Base-by-base conservation (phyloP, 2,329 filamentous ascomycete genomes). In the Neofusicoccum ribis region DNA sequence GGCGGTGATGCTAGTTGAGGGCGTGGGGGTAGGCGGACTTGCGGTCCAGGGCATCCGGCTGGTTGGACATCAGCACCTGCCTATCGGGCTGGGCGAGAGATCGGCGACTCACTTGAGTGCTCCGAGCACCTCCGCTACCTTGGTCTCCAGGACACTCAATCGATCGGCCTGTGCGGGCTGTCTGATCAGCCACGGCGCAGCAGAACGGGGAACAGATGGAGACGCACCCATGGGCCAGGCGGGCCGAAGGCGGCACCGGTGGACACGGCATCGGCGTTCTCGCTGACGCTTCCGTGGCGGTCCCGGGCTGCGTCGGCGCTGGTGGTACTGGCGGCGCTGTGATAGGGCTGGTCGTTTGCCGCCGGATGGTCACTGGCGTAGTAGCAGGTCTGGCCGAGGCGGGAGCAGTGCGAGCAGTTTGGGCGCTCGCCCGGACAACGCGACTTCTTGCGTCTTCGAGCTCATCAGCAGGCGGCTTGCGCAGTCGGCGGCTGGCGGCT, bases 351-450 rank as follows among this genome's bases (percentile, higher is more conserved):
- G n/a, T 49, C 63, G 23, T 9, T 39, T 3, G 54, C 63, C 9
- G 54, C 63, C 7, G 77, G 77, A 70, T 84, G 84, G 14, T 76
- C 71, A 67, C 37, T 23, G 43, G 56, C 56, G 27, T 60, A 60
- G 43, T 60, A 60, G 31, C 83, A 85, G 66, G 70, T 70, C 69
- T 84, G 82, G 5, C 78, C 76, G 36, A 84, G 73, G n/a, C 83
- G 78, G 37, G 78, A 74, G 71, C 83, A 85, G 60, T 82, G 77
- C 1, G 82, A 83, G 69, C 83, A 85, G 0, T 76, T 69, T 0
- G 83, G 83, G 64, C 81, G 78, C 68, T 84, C 82, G 8, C 83
- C 83, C 0, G 82, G 81, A 66, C 83, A 85, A 72, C 79, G 79
- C 36, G 81, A 79, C 70, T 85, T 85, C 71, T 84, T 85, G 47